Conservation (phyloP, 2,329 filamentous ascomycete species). For the Ceratocystis diversiconidia region DNA sequence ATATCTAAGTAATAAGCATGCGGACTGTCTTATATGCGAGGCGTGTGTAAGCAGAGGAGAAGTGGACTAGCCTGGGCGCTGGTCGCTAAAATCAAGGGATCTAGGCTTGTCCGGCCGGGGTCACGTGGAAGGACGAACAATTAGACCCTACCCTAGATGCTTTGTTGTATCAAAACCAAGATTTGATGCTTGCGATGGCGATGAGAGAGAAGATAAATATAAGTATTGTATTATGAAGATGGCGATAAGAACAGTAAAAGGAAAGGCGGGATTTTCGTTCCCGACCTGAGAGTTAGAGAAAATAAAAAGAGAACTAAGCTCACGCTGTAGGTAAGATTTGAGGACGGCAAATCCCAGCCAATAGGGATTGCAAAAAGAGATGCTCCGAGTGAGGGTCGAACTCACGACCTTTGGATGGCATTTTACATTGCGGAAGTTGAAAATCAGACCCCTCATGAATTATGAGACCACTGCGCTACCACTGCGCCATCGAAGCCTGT, state of each 20-base stretch:
- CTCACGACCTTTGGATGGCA: conserved; percentile 20
- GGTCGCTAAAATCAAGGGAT: not conserved
- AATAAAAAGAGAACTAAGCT: not conserved
- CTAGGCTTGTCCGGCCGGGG: not conserved
- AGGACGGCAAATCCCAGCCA: not conserved
- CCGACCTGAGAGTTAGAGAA: not conserved
- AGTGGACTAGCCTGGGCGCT: not conserved
- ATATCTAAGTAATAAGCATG: no score
- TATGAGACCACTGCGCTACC: conserved; percentile 19
- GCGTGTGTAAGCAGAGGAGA: not conserved
- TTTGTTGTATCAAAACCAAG: not conserved
- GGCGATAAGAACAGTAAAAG: no score
- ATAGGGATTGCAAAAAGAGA: not conserved
- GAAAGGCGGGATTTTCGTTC: not conserved
- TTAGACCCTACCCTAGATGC: not conserved
- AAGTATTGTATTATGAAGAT: no score
- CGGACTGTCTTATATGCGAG: not conserved
- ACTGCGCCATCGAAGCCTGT: conserved; percentile 19
- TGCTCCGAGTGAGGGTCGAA: conserved; percentile 20
- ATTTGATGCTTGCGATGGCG: not conserved
- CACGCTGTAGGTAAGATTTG: not conserved
- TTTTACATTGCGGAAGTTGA: conserved; percentile 15
- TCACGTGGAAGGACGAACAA: not conserved
- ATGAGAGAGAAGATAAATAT: no score
- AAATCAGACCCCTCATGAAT: conserved; percentile 19